Evolutionary conservation across 2,329 filamentous ascomycete species (phyloP), one percentile per base, ranked within the genome.

Genomic region (Penicillium sp.): DNA sequence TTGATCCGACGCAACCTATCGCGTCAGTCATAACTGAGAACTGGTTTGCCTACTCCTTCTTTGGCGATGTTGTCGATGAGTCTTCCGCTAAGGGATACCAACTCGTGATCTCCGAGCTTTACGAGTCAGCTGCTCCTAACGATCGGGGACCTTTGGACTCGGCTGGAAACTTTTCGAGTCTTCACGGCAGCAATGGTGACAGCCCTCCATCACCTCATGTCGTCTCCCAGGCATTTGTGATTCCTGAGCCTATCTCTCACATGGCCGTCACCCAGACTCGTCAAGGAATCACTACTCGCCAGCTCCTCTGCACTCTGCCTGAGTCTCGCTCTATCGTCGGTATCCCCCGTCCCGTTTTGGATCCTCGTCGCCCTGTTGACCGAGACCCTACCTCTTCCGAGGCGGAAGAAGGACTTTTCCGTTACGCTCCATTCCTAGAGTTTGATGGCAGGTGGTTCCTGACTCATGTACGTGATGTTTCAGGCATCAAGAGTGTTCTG

Each of bases 1-100:
- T 96, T 33, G 93, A 98, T 69, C 81, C 85, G 1, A 80, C 77
- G 48, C 88, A 92, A 70, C 83, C 88, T 0, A 89, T 96, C 59
- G 81, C 89, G 23, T 92, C 92, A 43, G 85, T 87, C 26, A 81
- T 97, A 52, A 90, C 92, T 0, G 95, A 99, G 80, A 98, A 99
- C 77, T 98, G 93, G 92, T 93, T 96, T 69, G 84, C 88, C 7
- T 98, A 96, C 78, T 89, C 91, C 8, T 90, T 93, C 74, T 88
- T 87, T 69, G 77, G 78, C 3, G 80, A 88, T 31, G 76, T 80
- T 44, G 67, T 70, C 44, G 79, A 82, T 1, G 72, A 53, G 19
- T 75, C 76, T 4, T 69, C 72, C 3, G 84, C 93, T 58, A 91
- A 92, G 74, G 93, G 93, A 37, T 91, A 96, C 74, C 91, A 96